phyloP scores from a whole-genome alignment of 805 yeast species.

The Candida verbasci region DNA sequence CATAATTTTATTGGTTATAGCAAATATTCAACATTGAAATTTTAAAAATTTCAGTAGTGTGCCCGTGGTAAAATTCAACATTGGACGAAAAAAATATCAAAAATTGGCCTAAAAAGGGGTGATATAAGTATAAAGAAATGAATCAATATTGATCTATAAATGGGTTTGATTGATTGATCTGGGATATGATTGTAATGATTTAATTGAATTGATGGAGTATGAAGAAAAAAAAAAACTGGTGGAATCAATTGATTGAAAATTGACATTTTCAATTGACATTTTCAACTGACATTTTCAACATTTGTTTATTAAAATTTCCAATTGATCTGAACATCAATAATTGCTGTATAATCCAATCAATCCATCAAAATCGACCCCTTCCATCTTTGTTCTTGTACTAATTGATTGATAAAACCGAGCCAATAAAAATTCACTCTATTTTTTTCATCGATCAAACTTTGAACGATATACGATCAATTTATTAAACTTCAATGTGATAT shows the following conservation, averaged over 20 bases:
- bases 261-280: no score
- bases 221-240: not conserved
- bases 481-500: not conserved
- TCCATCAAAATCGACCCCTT: no score
- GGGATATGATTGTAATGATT: not conserved
- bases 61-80: not conserved
- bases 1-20: not conserved
- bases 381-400: no score
- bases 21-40: no score
- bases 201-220: not conserved
- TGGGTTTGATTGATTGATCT: not conserved
- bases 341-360: no score
- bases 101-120: conserved; percentile 1
- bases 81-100: conserved; percentile 3
- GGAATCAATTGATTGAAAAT: not conserved
- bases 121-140: not conserved
- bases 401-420: no score
- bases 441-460: no score
- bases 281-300: no score
- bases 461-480: no score
- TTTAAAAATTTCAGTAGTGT: not conserved
- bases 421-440: no score
- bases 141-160: not conserved
- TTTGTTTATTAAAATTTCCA: no score
- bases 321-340: no score